These are phyloP conservation scores for Ophiostoma australiae DNA, from an alignment of 2,329 filamentous ascomycete genomes.

Conservation along the genomic window DNA sequence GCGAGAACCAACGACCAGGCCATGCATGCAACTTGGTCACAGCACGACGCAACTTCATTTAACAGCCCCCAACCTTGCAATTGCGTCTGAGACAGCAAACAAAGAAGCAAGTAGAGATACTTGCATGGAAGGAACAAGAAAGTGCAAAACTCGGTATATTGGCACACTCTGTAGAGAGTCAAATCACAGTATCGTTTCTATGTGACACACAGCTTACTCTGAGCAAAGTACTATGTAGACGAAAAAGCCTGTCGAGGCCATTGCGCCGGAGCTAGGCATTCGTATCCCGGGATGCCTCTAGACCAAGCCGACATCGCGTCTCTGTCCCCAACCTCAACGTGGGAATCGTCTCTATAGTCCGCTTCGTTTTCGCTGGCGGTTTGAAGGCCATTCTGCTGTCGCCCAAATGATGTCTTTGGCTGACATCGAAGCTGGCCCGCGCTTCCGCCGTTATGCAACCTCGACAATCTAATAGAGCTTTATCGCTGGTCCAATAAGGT, in stretches of 20 bases:
- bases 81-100: not conserved
- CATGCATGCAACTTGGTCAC: not conserved
- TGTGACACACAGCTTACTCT: not conserved
- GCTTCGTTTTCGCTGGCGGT: not conserved
- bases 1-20: not conserved
- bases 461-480: not conserved
- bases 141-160: not conserved
- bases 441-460: not conserved
- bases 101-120: not conserved
- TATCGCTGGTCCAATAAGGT: not conserved
- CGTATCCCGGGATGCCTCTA: not conserved
- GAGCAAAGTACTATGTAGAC: no score
- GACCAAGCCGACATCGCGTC: no score
- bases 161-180: not conserved
- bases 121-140: not conserved
- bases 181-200: not conserved
- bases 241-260: no score
- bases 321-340: not conserved
- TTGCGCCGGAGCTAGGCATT: not conserved
- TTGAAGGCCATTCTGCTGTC: not conserved
- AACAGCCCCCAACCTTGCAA: not conserved
- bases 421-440: not conserved
- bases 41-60: not conserved
- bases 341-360: not conserved
- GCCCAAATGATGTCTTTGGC: not conserved